These are phyloP conservation scores for Neofusicoccum parvum DNA, from an alignment of 2,329 filamentous ascomycete genomes.

Conservation along the genomic window DNA sequence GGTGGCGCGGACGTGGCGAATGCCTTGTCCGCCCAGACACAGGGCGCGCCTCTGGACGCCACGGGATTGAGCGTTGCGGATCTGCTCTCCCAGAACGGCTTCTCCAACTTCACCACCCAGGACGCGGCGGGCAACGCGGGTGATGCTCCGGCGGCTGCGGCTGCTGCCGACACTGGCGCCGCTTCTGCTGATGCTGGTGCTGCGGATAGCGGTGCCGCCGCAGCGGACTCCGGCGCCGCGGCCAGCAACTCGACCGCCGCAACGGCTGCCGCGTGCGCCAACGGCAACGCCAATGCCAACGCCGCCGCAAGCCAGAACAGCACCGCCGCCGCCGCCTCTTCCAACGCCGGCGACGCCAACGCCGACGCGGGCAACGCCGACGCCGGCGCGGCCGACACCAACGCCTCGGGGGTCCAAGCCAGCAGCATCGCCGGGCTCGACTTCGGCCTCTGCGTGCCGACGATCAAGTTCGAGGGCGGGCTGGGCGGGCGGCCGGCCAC, in stretches of 20 bases:
- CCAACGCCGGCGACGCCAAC: slow-evolving; percentile 22
- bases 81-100: slow-evolving; percentile 63
- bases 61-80: slow-evolving; percentile 67
- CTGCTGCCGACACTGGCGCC: slow-evolving; percentile 17
- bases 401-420: background rate
- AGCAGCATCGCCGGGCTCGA: slow-evolving; percentile 30
- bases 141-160: background rate
- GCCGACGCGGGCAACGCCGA: slow-evolving; percentile 20
- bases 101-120: slow-evolving; percentile 60
- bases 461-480: slow-evolving; percentile 64
- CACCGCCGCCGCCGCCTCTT: slow-evolving; percentile 25
- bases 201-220: background rate
- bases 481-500: slow-evolving; percentile 53
- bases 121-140: slow-evolving; percentile 21
- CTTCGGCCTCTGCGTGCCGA: slow-evolving; percentile 41
- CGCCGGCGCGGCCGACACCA: slow-evolving; percentile 21
- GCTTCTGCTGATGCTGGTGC: slow-evolving; percentile 23
- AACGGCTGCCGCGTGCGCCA: background rate
- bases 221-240: slow-evolving; percentile 22
- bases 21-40: slow-evolving; percentile 58
- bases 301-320: slow-evolving; percentile 27
- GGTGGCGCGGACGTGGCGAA: slow-evolving; percentile 60
- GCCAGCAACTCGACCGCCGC: too few relatives aligned
- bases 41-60: slow-evolving; percentile 58
- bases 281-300: slow-evolving; percentile 25